These are phyloP conservation scores for Podaxis rugospora DNA, from an alignment of 768 basidiomycete genomes.

Conservation along the genomic window DNA sequence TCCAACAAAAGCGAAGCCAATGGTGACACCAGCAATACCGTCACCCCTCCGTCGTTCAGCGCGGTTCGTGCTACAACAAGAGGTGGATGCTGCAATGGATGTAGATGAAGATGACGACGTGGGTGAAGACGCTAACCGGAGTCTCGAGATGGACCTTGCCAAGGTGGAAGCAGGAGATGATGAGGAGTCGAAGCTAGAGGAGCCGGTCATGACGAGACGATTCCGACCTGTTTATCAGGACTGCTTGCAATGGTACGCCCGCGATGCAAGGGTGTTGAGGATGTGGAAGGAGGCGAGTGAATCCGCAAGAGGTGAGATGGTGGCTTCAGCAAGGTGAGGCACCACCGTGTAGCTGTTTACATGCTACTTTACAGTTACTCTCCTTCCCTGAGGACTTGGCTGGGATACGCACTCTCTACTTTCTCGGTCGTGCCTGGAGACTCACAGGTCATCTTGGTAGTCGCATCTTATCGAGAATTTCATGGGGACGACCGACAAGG, in stretches of 20 bases:
- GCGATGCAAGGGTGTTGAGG: slow-evolving; percentile 4
- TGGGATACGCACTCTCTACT: no score
- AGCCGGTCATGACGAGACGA: not conserved
- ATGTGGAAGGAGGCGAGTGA: slow-evolving; percentile 5
- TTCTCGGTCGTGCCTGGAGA: no score
- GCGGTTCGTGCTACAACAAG: slow-evolving; percentile 4
- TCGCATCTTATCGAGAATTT: no score
- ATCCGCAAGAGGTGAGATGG: not conserved
- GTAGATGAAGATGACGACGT: slow-evolving; percentile 12
- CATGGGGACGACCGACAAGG: no score
- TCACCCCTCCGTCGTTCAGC: slow-evolving; percentile 14
- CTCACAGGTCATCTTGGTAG: no score
- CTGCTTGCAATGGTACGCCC: slow-evolving; percentile 13
- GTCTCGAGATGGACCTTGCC: not conserved
- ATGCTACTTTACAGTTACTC: no score
- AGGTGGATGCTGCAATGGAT: slow-evolving; percentile 6
- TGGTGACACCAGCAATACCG: slow-evolving; percentile 8
- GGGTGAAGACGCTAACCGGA: not conserved
- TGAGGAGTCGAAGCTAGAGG: not conserved
- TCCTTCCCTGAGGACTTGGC: no score
- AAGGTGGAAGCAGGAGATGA: not conserved
- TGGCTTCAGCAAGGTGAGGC: not conserved
- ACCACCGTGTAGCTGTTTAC: not conserved
- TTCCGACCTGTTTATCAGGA: slow-evolving; percentile 16
- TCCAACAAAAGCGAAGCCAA: not conserved